Percentiles rank a stretch among this genome's conserved stretches.
These are phyloP conservation scores for Arthrobotrys sinensis DNA, from an alignment of 2,329 filamentous ascomycete genomes.

Conservation along the genomic window DNA sequence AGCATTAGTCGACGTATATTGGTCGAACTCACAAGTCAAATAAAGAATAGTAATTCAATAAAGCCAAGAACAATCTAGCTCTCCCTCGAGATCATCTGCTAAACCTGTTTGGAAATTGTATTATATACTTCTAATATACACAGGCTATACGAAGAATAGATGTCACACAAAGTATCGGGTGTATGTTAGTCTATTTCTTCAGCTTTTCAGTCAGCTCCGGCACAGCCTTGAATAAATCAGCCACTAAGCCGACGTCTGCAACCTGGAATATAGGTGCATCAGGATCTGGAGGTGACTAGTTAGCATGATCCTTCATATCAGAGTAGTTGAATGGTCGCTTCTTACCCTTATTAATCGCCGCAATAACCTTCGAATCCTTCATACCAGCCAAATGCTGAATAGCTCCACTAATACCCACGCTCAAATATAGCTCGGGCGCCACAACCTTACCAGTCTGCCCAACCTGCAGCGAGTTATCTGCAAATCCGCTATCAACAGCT, in stretches of 20 bases:
- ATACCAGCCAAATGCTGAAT: constrained; percentile 99
- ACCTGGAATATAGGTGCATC: constrained; percentile 99
- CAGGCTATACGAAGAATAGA: constrained; percentile 25
- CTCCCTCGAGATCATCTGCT: not conserved
- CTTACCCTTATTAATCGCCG: constrained; percentile 88
- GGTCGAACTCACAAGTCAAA: constrained; percentile 22
- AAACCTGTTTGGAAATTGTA: constrained; percentile 7
- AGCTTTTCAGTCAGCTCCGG: constrained; percentile 97
- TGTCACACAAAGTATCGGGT: constrained; percentile 10
- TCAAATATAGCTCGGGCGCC: constrained; percentile 93
- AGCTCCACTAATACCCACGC: constrained; percentile 94
- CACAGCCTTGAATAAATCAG: constrained; percentile 84
- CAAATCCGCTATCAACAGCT: constrained; percentile 96
- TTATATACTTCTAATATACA: constrained; percentile 55
- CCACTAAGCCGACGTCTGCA: constrained; percentile 94
- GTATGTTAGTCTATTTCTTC: constrained; percentile 70
- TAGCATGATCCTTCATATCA: constrained; percentile 10
- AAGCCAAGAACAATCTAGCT: constrained; percentile 8
- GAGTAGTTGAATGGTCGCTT: not conserved
- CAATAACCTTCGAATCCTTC: constrained; percentile 99
- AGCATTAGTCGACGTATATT: constrained; percentile 28
- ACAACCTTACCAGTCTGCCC: constrained; percentile 99
- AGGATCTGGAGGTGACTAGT: constrained; percentile 72
- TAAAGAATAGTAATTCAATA: constrained; percentile 56
- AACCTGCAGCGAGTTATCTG: constrained; percentile 97